A percentile compares a stretch with the other conserved stretches of the same genome.
Evolutionary conservation across 805 yeast genomes (phyloP).

Genomic region (Candida maltosa): DNA sequence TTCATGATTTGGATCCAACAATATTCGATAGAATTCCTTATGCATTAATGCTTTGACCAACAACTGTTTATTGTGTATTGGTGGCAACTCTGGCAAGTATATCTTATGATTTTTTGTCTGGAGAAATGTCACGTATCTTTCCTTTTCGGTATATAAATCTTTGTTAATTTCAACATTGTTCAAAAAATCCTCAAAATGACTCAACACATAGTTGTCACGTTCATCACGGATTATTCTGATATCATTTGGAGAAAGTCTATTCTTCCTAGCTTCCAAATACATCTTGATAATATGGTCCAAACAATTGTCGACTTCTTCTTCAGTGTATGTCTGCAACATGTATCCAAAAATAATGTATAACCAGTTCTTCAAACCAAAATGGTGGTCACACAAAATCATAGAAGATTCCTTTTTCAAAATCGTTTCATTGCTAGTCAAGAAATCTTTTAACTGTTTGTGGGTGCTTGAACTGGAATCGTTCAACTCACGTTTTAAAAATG

Average conservation of each 20-base stretch:
- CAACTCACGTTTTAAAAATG: constrained; percentile 29
- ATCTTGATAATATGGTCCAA: constrained; percentile 28
- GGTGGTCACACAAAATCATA: constrained; percentile 14
- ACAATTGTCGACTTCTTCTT: constrained; percentile 19
- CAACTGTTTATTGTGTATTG: constrained; percentile 22
- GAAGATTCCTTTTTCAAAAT: constrained; percentile 7
- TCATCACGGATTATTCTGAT: constrained; percentile 5
- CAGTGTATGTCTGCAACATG: constrained; percentile 18
- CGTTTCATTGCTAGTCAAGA: constrained; percentile 16
- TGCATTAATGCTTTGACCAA: constrained; percentile 35
- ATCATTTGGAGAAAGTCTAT: constrained; percentile 5
- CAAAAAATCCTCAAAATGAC: constrained; percentile 22
- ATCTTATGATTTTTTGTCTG: constrained; percentile 22
- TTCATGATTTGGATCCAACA: constrained; percentile 23
- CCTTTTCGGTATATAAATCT: constrained; percentile 14
- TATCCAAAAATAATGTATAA: constrained; percentile 21
- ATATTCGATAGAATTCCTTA: constrained; percentile 32
- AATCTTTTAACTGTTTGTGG: constrained; percentile 17
- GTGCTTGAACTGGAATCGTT: constrained; percentile 9
- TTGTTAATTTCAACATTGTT: constrained; percentile 19
- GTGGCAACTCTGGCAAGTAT: constrained; percentile 32
- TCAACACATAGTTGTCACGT: constrained; percentile 12
- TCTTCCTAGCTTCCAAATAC: constrained; percentile 20
- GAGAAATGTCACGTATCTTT: constrained; percentile 17
- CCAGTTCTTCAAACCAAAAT: constrained; percentile 13